Percentiles rank a stretch among this genome's conserved stretches.
phyloP scores from a whole-genome alignment of 2,329 filamentous ascomycete genomes.

The Fusarium coffeatum region DNA sequence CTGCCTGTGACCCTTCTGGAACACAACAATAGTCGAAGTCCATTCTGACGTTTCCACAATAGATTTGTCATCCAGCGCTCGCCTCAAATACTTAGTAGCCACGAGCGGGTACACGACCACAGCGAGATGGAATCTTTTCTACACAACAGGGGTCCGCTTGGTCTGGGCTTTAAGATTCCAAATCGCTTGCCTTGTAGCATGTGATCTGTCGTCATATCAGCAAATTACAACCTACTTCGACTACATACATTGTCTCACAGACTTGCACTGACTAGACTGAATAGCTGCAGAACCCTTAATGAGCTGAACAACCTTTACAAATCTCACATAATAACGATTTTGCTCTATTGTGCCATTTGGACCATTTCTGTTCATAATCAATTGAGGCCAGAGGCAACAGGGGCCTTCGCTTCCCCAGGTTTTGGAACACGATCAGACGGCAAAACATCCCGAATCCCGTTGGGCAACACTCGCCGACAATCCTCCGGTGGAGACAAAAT shows the following conservation, averaged over 20 bases:
- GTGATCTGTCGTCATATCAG: slow-evolving; percentile 34
- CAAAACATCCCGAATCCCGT: slow-evolving; percentile 25
- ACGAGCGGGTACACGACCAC: slow-evolving; percentile 8
- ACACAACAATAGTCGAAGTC: background rate
- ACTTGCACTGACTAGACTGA: background rate
- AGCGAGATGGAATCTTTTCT: slow-evolving; percentile 28
- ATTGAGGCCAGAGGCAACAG: background rate
- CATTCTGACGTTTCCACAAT: background rate
- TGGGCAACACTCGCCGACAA: slow-evolving; percentile 12
- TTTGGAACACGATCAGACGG: background rate
- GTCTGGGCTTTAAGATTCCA: slow-evolving; percentile 30
- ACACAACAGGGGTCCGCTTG: slow-evolving; percentile 13
- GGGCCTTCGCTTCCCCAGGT: background rate
- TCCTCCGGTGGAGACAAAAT: slow-evolving; percentile 9
- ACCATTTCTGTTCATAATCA: background rate
- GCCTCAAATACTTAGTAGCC: background rate
- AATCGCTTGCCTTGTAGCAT: slow-evolving; percentile 24
- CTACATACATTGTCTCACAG: background rate
- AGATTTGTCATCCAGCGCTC: slow-evolving; percentile 21
- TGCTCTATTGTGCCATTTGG: background rate
- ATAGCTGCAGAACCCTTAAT: background rate
- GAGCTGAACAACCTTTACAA: background rate
- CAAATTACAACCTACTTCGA: background rate
- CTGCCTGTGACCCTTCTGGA: background rate
- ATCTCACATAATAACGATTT: background rate